phyloP scores from a whole-genome alignment of 208 protist genomes.

The Angomonas ambiguus region DNA sequence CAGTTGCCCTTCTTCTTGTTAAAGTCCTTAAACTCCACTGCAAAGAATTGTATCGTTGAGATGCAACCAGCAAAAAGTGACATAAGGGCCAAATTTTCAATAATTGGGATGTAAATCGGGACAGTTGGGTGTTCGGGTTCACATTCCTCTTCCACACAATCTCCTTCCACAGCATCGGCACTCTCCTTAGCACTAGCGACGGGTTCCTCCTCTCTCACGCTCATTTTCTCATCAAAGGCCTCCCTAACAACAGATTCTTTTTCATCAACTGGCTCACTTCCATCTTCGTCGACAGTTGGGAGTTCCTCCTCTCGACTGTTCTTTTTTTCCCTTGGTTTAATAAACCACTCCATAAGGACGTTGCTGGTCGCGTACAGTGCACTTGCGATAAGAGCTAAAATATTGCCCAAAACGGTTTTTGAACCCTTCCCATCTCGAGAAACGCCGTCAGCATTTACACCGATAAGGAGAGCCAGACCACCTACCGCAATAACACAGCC shows the following conservation, averaged over 20 bases:
- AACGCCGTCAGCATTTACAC: conserved; percentile 64
- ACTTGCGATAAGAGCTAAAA: conserved; percentile 74
- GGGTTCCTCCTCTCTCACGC: not conserved
- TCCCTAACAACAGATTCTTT: not conserved
- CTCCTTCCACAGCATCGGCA: not conserved
- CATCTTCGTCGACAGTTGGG: conserved; percentile 10
- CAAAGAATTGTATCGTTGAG: conserved; percentile 77
- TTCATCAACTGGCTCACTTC: not conserved
- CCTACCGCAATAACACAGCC: conserved; percentile 75
- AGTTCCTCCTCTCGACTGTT: not conserved
- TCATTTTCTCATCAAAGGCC: not conserved
- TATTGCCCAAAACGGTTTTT: conserved; percentile 74
- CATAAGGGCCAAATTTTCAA: conserved; percentile 78
- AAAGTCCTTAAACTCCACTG: conserved; percentile 64
- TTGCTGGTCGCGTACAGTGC: conserved; percentile 89
- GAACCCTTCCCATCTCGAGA: conserved; percentile 28
- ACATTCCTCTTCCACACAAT: not conserved
- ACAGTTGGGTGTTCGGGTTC: conserved; percentile 30
- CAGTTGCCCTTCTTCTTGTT: conserved; percentile 33
- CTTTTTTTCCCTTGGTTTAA: conserved; percentile 41
- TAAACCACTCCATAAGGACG: conserved; percentile 87
- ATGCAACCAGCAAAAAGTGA: conserved; percentile 63
- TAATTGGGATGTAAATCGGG: conserved; percentile 58
- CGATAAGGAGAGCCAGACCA: conserved; percentile 76
- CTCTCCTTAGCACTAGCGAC: too few species aligned